Base-by-base conservation (phyloP, 2,329 filamentous ascomycete genomes). In the Trematosphaeria pertusa region DNA sequence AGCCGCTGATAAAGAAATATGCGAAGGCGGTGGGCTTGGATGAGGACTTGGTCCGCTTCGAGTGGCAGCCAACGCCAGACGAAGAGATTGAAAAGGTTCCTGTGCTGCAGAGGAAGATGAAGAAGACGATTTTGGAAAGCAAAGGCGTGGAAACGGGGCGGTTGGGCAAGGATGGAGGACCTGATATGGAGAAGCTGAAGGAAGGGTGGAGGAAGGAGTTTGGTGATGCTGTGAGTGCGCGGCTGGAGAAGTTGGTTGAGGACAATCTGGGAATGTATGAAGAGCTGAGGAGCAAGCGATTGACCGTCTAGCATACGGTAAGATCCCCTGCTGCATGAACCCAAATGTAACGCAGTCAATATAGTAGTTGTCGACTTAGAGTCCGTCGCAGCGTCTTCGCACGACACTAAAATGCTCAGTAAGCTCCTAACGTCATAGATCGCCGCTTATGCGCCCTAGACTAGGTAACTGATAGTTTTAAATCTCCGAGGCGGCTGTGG, bases 201-300 rank as follows among this genome's bases (percentile, higher is more conserved):
- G 33, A 18, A 12, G 48, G 34, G 33, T 64, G 59, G 61, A 42
- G 30, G 14, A 24, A 30, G 5, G 61, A 62, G 45, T 62, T 64
- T 46, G 61, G 57, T 1, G 46, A 40, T 4, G 40, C 37, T n/a
- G 33, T 61, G 42, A 50, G 35, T 2, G 40, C 31, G 18, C 43
- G 48, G 37, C 20, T 62, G 19, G 48, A 33, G 4, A 18, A n/a
- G 21, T 34, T 54, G 24, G 55, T 59, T 5, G 17, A 45, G 9
- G 36, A 11, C 5, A 55, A 42, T 10, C 43, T 54, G 45, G 42
- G n/a, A 19, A 54, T 54, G 17, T 63, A 60, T 49, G 53, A 55
- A 41, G 46, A 45, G 45, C 40, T 64, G 44, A 46, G 34, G 14
- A 44, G 44, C 42, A 28, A 45, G 33, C 41, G 52, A 20, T 43